Percentiles rank a stretch among this genome's conserved stretches.
phyloP scores from a whole-genome alignment of 2,329 filamentous ascomycete genomes.

The Microsporum ferrugineum region DNA sequence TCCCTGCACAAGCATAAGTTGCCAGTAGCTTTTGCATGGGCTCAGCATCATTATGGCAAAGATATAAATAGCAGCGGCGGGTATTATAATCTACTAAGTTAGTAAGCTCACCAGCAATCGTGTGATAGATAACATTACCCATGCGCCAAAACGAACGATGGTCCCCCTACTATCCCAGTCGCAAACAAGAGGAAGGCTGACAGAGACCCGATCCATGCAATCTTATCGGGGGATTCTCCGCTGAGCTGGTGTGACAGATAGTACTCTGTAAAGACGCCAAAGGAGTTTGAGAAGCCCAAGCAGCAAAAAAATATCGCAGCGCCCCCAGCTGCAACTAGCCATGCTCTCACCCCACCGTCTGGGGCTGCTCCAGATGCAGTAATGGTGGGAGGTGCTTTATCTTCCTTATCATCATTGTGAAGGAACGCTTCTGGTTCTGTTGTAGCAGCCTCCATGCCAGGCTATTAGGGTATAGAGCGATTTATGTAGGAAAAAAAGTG shows the following conservation, averaged over 20 bases:
- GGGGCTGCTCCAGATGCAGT: slow-evolving; percentile 22
- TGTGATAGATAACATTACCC: slow-evolving; percentile 20
- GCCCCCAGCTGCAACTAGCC: slow-evolving; percentile 20
- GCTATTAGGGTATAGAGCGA: not conserved
- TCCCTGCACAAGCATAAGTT: slow-evolving; percentile 39
- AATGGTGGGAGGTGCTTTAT: not conserved
- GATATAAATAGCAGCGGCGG: slow-evolving; percentile 7
- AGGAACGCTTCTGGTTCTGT: not conserved
- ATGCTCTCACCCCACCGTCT: slow-evolving; percentile 19
- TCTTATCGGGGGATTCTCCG: slow-evolving; percentile 21
- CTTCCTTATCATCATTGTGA: not conserved
- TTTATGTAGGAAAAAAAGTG: not conserved
- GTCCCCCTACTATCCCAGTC: slow-evolving; percentile 27
- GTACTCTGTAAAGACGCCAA: slow-evolving; percentile 38
- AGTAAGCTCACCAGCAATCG: slow-evolving; percentile 13
- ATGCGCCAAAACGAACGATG: slow-evolving; percentile 32
- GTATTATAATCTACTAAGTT: slow-evolving; percentile 12
- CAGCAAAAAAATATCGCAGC: slow-evolving; percentile 28
- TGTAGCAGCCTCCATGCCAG: not conserved
- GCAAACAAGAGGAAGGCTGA: slow-evolving; percentile 28
- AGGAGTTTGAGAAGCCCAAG: slow-evolving; percentile 36
- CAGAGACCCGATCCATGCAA: slow-evolving; percentile 38
- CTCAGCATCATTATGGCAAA: slow-evolving; percentile 29
- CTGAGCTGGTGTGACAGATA: slow-evolving; percentile 31
- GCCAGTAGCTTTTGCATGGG: slow-evolving; percentile 39